phyloP scores from a whole-genome alignment of 345 rosid species.

The Cochlearia excelsa region DNA sequence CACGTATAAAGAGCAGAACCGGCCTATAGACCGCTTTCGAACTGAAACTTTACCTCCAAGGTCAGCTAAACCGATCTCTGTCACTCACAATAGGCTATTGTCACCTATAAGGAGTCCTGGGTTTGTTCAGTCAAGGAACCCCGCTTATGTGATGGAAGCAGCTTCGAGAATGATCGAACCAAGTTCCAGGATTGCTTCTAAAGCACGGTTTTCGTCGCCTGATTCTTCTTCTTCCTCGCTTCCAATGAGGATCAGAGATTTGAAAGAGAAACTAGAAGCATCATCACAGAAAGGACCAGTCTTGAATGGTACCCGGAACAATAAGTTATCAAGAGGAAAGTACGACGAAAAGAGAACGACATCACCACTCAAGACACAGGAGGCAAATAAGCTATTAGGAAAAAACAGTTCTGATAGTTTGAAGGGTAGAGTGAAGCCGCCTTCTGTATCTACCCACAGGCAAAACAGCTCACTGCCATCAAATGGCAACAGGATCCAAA shows the following conservation, averaged over 20 bases:
- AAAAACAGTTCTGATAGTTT: constrained; percentile 36
- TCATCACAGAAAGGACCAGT: constrained; percentile 46
- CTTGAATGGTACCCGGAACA: constrained; percentile 29
- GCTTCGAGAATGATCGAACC: constrained; percentile 77
- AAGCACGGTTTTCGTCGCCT: constrained; percentile 39
- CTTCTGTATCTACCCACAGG: constrained; percentile 40
- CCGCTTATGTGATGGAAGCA: constrained; percentile 65
- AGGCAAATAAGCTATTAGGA: constrained; percentile 31
- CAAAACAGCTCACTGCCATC: constrained; percentile 42
- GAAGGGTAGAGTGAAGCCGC: constrained; percentile 46
- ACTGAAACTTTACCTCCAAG: constrained; percentile 74
- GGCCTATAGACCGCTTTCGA: constrained; percentile 71
- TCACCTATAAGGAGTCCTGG: constrained; percentile 77
- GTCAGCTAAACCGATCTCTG: constrained; percentile 61
- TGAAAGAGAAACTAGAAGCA: constrained; percentile 76
- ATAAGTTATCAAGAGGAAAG: constrained; percentile 40
- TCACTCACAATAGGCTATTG: constrained; percentile 60
- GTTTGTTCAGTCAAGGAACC: constrained; percentile 48
- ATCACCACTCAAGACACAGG: constrained; percentile 7
- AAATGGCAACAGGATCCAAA: constrained; percentile 24
- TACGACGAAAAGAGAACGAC: constrained; percentile 15
- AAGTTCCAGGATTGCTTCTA: constrained; percentile 48
- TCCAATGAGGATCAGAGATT: constrained; percentile 68
- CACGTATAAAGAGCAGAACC: constrained; percentile 40
- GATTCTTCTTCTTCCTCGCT: constrained; percentile 44